phyloP scores from a whole-genome alignment of 768 basidiomycete species.

The Mycena vitilis region DNA sequence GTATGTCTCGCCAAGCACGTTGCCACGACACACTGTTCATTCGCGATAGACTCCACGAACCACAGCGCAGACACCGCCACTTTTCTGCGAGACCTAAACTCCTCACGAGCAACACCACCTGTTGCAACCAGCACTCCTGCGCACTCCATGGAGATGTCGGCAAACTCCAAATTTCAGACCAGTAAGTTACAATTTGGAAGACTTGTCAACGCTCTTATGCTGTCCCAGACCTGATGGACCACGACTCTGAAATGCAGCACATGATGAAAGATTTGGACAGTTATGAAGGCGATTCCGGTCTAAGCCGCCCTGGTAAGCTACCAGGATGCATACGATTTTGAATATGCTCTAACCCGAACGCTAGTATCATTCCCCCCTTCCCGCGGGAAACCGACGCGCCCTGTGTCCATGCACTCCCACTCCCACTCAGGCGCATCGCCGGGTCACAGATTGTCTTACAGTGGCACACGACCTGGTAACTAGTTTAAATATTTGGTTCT shows the following conservation, averaged over 20 bases:
- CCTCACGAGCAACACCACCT: conserved; percentile 57
- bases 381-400: conserved; percentile 23
- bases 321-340: conserved; percentile 5
- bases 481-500: conserved; percentile 1
- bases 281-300: conserved; percentile 55
- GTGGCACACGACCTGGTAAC: conserved; percentile 23
- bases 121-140: conserved; percentile 67
- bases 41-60: conserved; percentile 36
- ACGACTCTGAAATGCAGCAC: conserved; percentile 79
- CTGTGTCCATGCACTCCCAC: conserved; percentile 12
- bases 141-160: conserved; percentile 65
- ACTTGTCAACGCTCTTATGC: conserved; percentile 27
- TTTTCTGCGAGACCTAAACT: conserved; percentile 52
- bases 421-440: conserved; percentile 9
- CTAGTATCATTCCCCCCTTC: conserved; percentile 39
- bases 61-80: conserved; percentile 54
- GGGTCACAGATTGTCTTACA: conserved; percentile 27
- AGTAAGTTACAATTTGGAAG: conserved; percentile 52
- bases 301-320: conserved; percentile 35
- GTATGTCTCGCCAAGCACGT: conserved; percentile 44
- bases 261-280: conserved; percentile 68
- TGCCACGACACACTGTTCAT: background rate
- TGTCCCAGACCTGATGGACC: conserved; percentile 71
- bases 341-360: background rate
- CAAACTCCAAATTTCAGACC: conserved; percentile 62